phyloP scores from a whole-genome alignment of 2,329 filamentous ascomycete genomes.

The Penicillium rolfsii region DNA sequence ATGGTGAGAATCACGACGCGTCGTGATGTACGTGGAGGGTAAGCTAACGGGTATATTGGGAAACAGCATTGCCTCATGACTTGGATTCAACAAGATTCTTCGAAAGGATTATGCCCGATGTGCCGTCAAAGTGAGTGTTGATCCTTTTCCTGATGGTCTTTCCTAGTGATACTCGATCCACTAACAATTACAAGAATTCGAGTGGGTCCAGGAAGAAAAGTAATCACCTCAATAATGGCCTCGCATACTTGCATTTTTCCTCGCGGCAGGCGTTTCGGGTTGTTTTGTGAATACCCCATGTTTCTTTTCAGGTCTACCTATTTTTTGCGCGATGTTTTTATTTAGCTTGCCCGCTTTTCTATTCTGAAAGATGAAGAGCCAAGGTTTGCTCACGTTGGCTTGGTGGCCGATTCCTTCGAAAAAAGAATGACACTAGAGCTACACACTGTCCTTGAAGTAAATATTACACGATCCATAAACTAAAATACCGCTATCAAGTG shows the following conservation, averaged over 20 bases:
- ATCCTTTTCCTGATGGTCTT: neutral
- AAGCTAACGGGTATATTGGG: slow-evolving; percentile 6
- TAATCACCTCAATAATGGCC: slow-evolving; percentile 17
- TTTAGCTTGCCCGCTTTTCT: neutral
- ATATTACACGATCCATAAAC: neutral
- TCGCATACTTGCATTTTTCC: slow-evolving; percentile 15
- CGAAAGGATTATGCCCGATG: slow-evolving; percentile 95
- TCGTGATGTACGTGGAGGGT: slow-evolving; percentile 9
- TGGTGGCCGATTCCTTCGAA: neutral
- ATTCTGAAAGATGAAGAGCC: neutral
- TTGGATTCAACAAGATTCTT: slow-evolving; percentile 94
- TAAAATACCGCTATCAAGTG: neutral
- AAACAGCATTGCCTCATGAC: slow-evolving; percentile 78
- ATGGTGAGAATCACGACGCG: slow-evolving; percentile 64
- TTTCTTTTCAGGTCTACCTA: neutral
- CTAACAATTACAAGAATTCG: slow-evolving; percentile 50
- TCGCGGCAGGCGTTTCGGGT: slow-evolving; percentile 15
- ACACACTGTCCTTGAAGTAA: too few species aligned
- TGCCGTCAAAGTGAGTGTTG: slow-evolving; percentile 78
- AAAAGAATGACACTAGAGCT: neutral
- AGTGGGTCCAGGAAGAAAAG: slow-evolving; percentile 54
- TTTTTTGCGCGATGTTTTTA: neutral
- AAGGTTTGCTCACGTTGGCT: neutral
- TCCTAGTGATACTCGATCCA: neutral
- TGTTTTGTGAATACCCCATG: slow-evolving; percentile 16